Conservation (phyloP, 176 grass and related monocot species). For the Aegilops sharonensis region DNA sequence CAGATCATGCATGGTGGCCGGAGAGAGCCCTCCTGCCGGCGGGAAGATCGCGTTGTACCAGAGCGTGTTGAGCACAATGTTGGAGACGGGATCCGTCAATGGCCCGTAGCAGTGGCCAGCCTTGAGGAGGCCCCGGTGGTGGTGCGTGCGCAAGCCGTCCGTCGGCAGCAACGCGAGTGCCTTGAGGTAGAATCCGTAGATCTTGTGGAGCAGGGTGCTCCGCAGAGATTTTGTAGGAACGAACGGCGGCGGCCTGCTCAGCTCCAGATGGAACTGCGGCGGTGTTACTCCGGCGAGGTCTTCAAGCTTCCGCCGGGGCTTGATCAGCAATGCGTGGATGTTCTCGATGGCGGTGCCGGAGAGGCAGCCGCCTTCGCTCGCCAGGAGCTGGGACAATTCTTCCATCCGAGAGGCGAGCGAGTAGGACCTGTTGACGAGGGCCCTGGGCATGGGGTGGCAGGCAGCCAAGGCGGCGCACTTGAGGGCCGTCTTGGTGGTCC, state of each 20-base stretch:
- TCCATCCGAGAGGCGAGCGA: neutral
- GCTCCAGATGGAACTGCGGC: neutral
- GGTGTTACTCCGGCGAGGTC: neutral
- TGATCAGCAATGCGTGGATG: too few relatives aligned
- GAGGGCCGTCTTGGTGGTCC: slow-evolving; percentile 8
- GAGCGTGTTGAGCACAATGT: slow-evolving; percentile 19
- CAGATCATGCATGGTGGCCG: slow-evolving; percentile 3
- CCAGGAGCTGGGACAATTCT: neutral
- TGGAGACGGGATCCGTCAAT: neutral
- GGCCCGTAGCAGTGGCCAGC: slow-evolving; percentile 31
- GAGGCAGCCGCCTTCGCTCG: neutral
- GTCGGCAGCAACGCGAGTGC: neutral
- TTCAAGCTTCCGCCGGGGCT: neutral
- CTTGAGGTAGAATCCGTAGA: slow-evolving; percentile 7
- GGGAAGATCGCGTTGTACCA: neutral
- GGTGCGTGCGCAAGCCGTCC: neutral
- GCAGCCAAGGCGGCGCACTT: neutral
- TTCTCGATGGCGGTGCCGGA: neutral
- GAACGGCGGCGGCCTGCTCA: neutral
- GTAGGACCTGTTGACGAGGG: neutral
- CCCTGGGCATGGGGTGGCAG: neutral
- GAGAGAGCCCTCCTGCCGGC: neutral
- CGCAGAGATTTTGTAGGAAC: neutral
- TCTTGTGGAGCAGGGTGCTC: neutral
- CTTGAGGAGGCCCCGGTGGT: slow-evolving; percentile 22